phyloP scores from a whole-genome alignment of 2,329 filamentous ascomycete species.

The Dendryphion nanum region DNA sequence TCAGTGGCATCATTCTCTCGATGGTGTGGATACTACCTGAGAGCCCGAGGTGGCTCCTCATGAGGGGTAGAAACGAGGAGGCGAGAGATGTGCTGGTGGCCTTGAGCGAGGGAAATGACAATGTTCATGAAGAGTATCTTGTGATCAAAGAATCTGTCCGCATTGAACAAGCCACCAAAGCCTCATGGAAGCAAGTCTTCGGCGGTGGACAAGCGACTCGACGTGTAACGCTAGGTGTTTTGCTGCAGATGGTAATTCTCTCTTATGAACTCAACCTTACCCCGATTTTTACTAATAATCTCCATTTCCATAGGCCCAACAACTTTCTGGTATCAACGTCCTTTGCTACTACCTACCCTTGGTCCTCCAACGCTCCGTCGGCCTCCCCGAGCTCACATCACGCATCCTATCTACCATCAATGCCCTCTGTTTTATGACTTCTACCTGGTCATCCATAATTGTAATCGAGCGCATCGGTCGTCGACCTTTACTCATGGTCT shows the following conservation, averaged over 20 bases:
- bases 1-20: constrained; percentile 1
- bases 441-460: constrained; percentile 4
- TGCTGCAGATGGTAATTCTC: constrained; percentile 11
- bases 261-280: no score
- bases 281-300: background rate
- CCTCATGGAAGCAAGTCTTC: constrained; percentile 16
- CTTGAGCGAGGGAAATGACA: constrained; percentile 4
- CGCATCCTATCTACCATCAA: constrained; percentile 7
- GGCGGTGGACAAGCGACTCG: constrained; percentile 14
- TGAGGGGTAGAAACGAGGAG: constrained; percentile 5
- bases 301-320: constrained; percentile 4
- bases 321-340: constrained; percentile 10
- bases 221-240: constrained; percentile 16
- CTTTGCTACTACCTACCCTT: constrained; percentile 10
- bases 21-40: constrained; percentile 6
- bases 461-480: constrained; percentile 8
- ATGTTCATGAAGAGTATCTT: constrained; percentile 14
- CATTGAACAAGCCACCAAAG: constrained; percentile 18
- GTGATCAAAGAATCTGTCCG: constrained; percentile 14
- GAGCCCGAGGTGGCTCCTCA: constrained; percentile 8
- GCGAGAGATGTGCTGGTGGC: constrained; percentile 1
- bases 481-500: constrained; percentile 6
- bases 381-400: constrained; percentile 8
- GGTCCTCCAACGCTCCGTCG: constrained; percentile 7
- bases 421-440: constrained; percentile 7